phyloP scores from a whole-genome alignment of 202 grass and related monocot genomes.

The Eragrostis tef region DNA sequence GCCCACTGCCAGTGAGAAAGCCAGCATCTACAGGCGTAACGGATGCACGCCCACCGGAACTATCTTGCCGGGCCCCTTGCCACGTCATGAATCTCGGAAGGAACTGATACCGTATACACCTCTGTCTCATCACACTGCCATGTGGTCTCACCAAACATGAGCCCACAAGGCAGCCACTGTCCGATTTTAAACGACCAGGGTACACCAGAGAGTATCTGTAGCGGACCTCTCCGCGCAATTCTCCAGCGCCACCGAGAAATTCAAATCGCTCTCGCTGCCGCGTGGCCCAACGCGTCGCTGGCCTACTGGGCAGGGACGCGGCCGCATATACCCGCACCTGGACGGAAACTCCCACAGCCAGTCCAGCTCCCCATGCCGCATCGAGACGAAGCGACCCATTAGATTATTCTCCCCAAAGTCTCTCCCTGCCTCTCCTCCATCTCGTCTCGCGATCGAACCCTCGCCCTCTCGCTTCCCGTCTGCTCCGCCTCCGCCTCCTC shows the following conservation, averaged over 20 bases:
- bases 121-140: neutral
- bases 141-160: fast-evolving
- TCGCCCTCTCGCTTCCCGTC: constrained; percentile 23
- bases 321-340: constrained; percentile 43
- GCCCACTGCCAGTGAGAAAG: neutral
- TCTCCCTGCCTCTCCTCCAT: constrained; percentile 42
- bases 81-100: constrained; percentile 31
- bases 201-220: constrained; percentile 2
- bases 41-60: constrained; percentile 11
- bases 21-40: neutral
- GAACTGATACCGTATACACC: neutral
- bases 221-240: neutral
- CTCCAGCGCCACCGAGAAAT: constrained; percentile 4
- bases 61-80: constrained; percentile 18
- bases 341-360: constrained; percentile 33
- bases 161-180: fast-evolving
- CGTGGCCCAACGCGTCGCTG: fast-evolving
- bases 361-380: constrained; percentile 57
- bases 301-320: neutral
- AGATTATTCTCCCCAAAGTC: constrained; percentile 74
- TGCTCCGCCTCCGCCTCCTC: constrained; percentile 25
- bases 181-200: constrained; percentile 13
- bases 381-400: constrained; percentile 50
- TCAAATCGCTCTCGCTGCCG: fast-evolving
- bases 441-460: constrained; percentile 60